These are phyloP conservation scores for Scedosporium dehoogii DNA, from an alignment of 2,329 filamentous ascomycete genomes.

Conservation along the genomic window DNA sequence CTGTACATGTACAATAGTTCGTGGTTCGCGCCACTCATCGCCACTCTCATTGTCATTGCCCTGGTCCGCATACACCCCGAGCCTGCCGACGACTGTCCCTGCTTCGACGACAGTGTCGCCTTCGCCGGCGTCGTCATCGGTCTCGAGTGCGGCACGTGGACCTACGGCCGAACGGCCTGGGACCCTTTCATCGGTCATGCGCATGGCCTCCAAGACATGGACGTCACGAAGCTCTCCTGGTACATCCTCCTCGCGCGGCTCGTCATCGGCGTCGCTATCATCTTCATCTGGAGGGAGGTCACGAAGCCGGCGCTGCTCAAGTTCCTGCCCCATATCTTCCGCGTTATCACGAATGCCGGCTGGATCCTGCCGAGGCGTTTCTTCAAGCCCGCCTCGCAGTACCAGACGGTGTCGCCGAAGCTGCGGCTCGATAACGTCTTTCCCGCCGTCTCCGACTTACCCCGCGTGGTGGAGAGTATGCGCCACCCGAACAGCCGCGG, in stretches of 20 bases:
- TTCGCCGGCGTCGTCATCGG: conserved; percentile 89
- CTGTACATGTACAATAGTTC: conserved; percentile 57
- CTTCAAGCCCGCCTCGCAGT: conserved; percentile 84
- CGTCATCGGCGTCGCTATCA: conserved; percentile 66
- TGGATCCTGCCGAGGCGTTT: conserved; percentile 78
- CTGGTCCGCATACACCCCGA: conserved; percentile 88
- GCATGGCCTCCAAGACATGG: conserved; percentile 46
- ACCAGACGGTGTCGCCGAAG: conserved; percentile 66
- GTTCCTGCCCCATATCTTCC: conserved; percentile 75
- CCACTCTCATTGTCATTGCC: conserved; percentile 57
- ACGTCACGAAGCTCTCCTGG: conserved; percentile 57
- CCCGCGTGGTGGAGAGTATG: conserved; percentile 70
- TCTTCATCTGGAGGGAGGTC: conserved; percentile 82
- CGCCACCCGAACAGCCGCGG: conserved; percentile 61
- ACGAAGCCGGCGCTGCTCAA: conserved; percentile 79
- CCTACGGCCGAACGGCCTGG: conserved; percentile 50
- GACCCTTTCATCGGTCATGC: conserved; percentile 34
- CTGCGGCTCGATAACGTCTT: conserved; percentile 74
- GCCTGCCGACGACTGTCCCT: conserved; percentile 92
- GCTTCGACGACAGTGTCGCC: conserved; percentile 90
- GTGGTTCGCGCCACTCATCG: conserved; percentile 53
- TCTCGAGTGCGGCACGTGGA: conserved; percentile 74
- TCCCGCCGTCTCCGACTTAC: conserved; percentile 79
- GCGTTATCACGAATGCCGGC: conserved; percentile 70
- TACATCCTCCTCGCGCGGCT: conserved; percentile 56